These are phyloP conservation scores for Phytophthora capsici DNA, from an alignment of 352 stramenopile genomes.

Conservation along the genomic window DNA sequence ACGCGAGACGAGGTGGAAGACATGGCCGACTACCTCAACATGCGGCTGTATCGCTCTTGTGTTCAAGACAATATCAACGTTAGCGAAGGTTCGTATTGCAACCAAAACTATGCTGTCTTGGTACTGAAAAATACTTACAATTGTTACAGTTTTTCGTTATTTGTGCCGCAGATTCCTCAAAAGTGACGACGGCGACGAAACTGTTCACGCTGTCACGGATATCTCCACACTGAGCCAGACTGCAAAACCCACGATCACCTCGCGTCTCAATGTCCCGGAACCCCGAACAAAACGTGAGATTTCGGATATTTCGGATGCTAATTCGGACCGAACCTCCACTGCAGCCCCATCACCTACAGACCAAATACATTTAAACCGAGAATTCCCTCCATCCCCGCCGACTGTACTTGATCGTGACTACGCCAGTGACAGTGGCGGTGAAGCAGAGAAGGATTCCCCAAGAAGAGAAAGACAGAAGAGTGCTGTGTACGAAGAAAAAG, in stretches of 20 bases:
- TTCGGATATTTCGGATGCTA: conserved; percentile 47
- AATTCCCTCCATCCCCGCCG: conserved; percentile 19
- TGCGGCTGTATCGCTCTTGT: conserved; percentile 65
- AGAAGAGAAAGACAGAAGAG: conserved; percentile 22
- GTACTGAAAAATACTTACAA: background rate
- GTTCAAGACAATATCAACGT: conserved; percentile 83
- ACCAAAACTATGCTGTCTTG: background rate
- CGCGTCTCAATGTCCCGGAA: conserved; percentile 22
- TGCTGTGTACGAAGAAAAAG: conserved; percentile 6
- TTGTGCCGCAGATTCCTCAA: conserved; percentile 62
- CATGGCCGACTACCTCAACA: conserved; percentile 64
- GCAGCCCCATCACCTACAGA: conserved; percentile 27
- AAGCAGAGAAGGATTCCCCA: conserved; percentile 13
- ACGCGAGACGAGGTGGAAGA: conserved; percentile 63
- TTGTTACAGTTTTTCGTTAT: conserved; percentile 58
- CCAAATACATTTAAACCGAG: conserved; percentile 5
- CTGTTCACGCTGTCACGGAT: conserved; percentile 51
- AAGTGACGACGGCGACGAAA: conserved; percentile 42
- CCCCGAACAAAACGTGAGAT: conserved; percentile 41
- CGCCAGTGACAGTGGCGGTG: conserved; percentile 28
- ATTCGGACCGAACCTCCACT: conserved; percentile 35
- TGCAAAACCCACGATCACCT: conserved; percentile 12
- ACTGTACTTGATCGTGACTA: conserved; percentile 34
- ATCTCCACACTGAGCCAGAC: conserved; percentile 61
- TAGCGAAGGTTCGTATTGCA: conserved; percentile 49